Percentiles rank a stretch among this genome's conserved stretches.
These are phyloP conservation scores for Picea sitchensis DNA, from an alignment of 75 land plant genomes.

Conservation along the genomic window DNA sequence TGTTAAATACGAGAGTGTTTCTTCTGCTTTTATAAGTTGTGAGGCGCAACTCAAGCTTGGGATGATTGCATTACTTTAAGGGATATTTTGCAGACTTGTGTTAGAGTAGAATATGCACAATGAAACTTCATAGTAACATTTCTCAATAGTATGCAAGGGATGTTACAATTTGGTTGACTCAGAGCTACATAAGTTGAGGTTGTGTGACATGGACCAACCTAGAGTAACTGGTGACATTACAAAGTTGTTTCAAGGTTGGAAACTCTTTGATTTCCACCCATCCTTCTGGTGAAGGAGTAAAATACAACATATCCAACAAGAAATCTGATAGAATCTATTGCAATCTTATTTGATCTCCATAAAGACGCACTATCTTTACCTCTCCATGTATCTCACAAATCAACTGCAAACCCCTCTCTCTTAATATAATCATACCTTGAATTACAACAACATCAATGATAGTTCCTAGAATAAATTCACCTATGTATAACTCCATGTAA, in stretches of 20 bases:
- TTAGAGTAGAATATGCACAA: too few species aligned
- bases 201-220: too few species aligned
- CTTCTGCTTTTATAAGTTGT: too few species aligned
- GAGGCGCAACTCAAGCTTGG: too few species aligned
- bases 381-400: slow-evolving; percentile 87
- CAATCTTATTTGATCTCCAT: slow-evolving; percentile 88
- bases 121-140: too few species aligned
- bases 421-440: slow-evolving; percentile 80
- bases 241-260: slow-evolving; percentile 45
- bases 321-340: slow-evolving; percentile 95
- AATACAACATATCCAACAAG: slow-evolving; percentile 68
- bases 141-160: too few species aligned
- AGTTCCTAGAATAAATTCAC: slow-evolving; percentile 72
- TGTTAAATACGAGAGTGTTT: too few species aligned
- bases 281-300: slow-evolving; percentile 81
- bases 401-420: slow-evolving; percentile 81
- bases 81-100: too few species aligned
- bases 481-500: slow-evolving; percentile 73
- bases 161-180: too few species aligned
- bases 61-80: too few species aligned
- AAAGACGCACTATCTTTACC: slow-evolving; percentile 58
- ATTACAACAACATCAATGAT: slow-evolving; percentile 97
- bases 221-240: too few species aligned
- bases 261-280: slow-evolving; percentile 89
- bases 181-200: too few species aligned